Conservation (phyloP, 495 filamentous ascomycete genomes). For the Neurospora sp. region DNA sequence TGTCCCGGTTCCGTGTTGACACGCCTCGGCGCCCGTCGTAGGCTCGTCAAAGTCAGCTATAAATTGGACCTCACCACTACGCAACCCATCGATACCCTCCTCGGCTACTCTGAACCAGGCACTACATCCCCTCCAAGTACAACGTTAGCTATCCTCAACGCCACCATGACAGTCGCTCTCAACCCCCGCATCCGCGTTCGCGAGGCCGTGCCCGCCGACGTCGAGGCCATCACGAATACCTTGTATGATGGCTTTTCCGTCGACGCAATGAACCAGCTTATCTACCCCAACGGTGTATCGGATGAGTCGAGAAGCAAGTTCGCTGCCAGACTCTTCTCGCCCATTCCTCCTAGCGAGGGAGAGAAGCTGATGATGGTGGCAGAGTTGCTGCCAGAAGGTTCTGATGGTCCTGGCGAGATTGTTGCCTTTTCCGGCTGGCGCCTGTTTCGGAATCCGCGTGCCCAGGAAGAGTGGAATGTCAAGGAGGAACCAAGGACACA, state of each 20-base stretch:
- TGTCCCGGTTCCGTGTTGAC: background rate
- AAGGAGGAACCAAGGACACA: background rate
- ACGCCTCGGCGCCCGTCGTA: background rate
- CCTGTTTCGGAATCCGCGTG: constrained; percentile 7
- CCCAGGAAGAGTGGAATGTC: constrained; percentile 20
- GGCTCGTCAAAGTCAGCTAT: background rate
- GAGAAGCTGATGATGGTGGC: constrained; percentile 14
- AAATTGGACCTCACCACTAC: background rate
- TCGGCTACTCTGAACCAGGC: background rate
- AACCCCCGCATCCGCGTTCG: constrained; percentile 17
- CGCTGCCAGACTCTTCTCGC: constrained; percentile 3
- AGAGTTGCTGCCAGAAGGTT: constrained; percentile 12
- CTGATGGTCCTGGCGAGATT: constrained; percentile 12
- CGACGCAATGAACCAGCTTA: constrained; percentile 16
- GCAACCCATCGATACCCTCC: background rate
- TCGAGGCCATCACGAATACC: constrained; percentile 8
- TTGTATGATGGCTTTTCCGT: constrained; percentile 13
- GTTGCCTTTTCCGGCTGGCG: constrained; percentile 20
- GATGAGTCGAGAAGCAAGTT: constrained; percentile 6
- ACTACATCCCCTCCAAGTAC: background rate
- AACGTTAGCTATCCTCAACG: background rate
- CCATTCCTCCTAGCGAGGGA: background rate
- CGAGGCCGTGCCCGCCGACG: constrained; percentile 14
- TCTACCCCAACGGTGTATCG: constrained; percentile 13
- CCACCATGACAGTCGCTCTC: constrained; percentile 6